phyloP scores from a whole-genome alignment of 495 filamentous ascomycete genomes.

The Hypoxylon cercidicola region DNA sequence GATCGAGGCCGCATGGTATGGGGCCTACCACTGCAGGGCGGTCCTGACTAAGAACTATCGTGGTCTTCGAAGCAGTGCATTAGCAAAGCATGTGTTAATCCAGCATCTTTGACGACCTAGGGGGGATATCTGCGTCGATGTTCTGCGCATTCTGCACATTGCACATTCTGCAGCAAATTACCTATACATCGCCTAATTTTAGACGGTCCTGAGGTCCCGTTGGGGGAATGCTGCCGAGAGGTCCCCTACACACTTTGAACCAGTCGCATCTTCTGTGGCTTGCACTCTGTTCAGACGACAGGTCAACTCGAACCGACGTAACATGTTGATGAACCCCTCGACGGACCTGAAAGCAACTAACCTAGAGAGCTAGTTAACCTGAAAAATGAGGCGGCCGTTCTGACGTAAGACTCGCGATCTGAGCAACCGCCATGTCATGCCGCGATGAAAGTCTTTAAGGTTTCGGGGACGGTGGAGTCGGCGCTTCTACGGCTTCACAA shows the following conservation, averaged over 20 bases:
- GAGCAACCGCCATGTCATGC: too few relatives aligned
- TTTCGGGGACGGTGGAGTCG: slow-evolving; percentile 19
- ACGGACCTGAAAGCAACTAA: slow-evolving; percentile 6
- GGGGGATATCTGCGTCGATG: too few relatives aligned
- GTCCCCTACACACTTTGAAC: neutral
- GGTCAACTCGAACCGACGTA: slow-evolving; percentile 1
- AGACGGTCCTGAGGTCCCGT: slow-evolving; percentile 5
- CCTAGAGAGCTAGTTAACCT: neutral
- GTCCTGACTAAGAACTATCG: slow-evolving; percentile 12
- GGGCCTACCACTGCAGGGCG: slow-evolving; percentile 2
- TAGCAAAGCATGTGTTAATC: slow-evolving; percentile 24
- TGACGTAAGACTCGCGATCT: too few relatives aligned
- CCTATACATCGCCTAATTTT: slow-evolving; percentile 4
- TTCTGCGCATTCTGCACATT: too few relatives aligned
- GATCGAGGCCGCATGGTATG: slow-evolving; percentile 20
- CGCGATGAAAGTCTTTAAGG: neutral
- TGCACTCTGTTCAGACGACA: slow-evolving; percentile 6
- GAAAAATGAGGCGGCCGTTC: too few relatives aligned
- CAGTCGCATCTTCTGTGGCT: slow-evolving; percentile 1
- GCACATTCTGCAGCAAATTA: neutral
- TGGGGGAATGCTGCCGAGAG: neutral
- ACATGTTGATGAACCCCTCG: slow-evolving; percentile 4
- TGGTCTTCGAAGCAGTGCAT: slow-evolving; percentile 16
- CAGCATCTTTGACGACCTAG: slow-evolving; percentile 14
- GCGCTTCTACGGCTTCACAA: slow-evolving; percentile 34